Conservation (phyloP, 768 basidiomycete genomes). For the Amanita pseudoporphyria region DNA sequence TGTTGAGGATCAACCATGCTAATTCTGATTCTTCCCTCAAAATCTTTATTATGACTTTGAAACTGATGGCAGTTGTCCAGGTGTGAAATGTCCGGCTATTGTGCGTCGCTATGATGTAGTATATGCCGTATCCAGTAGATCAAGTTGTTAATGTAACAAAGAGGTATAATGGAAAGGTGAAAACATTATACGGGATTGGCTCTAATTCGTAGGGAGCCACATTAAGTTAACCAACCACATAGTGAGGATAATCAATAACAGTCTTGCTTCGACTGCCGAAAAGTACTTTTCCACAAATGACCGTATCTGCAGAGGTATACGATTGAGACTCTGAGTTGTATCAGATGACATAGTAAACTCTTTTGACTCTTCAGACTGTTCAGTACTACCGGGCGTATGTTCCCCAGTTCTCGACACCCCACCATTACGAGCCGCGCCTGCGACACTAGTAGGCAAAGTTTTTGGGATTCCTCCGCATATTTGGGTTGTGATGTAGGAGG, state of each 20-base stretch:
- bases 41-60: background rate
- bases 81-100: background rate
- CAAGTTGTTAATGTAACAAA: too few relatives aligned
- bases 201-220: constrained; percentile 24
- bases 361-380: background rate
- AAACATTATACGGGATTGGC: background rate
- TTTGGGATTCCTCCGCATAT: constrained; percentile 31
- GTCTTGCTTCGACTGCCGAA: background rate
- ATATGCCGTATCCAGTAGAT: background rate
- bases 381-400: background rate
- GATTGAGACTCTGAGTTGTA: background rate
- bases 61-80: background rate
- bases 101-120: background rate
- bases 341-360: background rate
- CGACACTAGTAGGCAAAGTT: constrained; percentile 14
- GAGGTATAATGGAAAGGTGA: background rate
- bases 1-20: constrained; percentile 82
- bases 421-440: constrained; percentile 14
- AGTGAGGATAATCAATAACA: constrained; percentile 17
- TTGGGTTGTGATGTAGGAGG: constrained; percentile 55
- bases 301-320: background rate
- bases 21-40: constrained; percentile 52
- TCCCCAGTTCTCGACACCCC: constrained; percentile 4
- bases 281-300: background rate
- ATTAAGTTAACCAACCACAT: constrained; percentile 50